Conservation (phyloP, 2,329 filamentous ascomycete genomes). For the Penicillium sp. region DNA sequence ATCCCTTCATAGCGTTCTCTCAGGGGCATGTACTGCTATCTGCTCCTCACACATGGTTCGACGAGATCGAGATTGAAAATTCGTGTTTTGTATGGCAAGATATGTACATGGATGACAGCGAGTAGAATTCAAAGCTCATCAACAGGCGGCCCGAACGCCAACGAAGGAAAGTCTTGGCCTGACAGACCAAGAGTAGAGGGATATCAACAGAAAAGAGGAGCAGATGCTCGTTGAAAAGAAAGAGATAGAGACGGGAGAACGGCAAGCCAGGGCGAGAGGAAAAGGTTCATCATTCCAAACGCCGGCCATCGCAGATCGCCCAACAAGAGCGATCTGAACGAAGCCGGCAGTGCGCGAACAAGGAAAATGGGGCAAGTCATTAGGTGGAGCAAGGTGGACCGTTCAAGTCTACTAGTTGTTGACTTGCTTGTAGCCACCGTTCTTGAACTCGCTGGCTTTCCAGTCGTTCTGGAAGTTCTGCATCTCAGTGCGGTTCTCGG, state of each 20-base stretch:
- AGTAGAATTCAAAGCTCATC: neutral
- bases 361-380: neutral
- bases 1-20: too few species aligned
- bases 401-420: conserved; percentile 10
- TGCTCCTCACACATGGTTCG: too few species aligned
- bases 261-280: neutral
- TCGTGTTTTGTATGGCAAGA: neutral
- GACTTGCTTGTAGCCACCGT: conserved; percentile 33
- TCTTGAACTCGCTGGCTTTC: conserved; percentile 15
- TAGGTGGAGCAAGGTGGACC: neutral
- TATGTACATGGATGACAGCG: conserved; percentile 5
- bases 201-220: conserved; percentile 10
- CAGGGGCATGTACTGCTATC: too few species aligned
- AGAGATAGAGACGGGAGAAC: neutral
- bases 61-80: neutral
- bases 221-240: neutral
- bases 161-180: neutral
- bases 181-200: conserved; percentile 1
- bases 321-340: neutral
- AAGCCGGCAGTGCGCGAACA: neutral
- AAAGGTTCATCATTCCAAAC: conserved; percentile 7
- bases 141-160: conserved; percentile 2
- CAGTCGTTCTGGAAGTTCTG: conserved; percentile 42
- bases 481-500: conserved; percentile 41
- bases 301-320: neutral